Evolutionary conservation across 2,329 filamentous ascomycete genomes (phyloP), one percentile per base, ranked within the genome.

Genomic region (Colletotrichum camelliae): DNA sequence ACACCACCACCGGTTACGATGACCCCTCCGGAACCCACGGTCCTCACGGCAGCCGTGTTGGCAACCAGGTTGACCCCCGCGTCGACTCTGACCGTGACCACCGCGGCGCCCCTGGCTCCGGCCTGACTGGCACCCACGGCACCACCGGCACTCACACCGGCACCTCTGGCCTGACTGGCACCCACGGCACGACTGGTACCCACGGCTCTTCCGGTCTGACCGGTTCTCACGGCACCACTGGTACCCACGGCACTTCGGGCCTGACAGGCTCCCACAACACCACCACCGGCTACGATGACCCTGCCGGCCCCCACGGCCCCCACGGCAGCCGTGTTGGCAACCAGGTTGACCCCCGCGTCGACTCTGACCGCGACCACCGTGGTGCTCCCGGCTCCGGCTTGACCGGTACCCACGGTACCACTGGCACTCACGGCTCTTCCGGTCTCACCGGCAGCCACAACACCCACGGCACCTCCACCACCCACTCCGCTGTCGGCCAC

Each of bases 11-110:
- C 37, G 70, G 78, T 75, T 72, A 75, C 62, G 39, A 69, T 4
- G 65, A 76, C 15, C 72, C 80, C 80, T 72, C 78, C 27, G 81
- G 81, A 5, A 81, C 79, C 27, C 68, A 81, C 72, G 86, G 86
- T 12, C 85, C 86, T 9, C 85, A 88, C 79, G 75, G 78, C 76
- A 82, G 81, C 24, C 82, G 84, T 73, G 62, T 83, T 15, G 83
- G 84, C 67, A 90, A 90, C 82, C 86, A 88, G 37, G 76, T 84
- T 13, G 89, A 91, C 78, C 88, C 88, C 29, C 83, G 87, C 21
- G 84, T 88, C 65, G 87, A 89, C 77, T 87, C 85, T n/a, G 86
- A 89, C 80, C 81, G 85, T 29, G 85, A 86, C 77, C 33, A 79
- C 77, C 61, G 77, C 77, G 76, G 68, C 9, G 68, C 68, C 31